Percentiles rank a stretch among this genome's conserved stretches.
These are phyloP conservation scores for Sphaerulina populicola DNA, from an alignment of 2,329 filamentous ascomycete species.

Conservation along the genomic window DNA sequence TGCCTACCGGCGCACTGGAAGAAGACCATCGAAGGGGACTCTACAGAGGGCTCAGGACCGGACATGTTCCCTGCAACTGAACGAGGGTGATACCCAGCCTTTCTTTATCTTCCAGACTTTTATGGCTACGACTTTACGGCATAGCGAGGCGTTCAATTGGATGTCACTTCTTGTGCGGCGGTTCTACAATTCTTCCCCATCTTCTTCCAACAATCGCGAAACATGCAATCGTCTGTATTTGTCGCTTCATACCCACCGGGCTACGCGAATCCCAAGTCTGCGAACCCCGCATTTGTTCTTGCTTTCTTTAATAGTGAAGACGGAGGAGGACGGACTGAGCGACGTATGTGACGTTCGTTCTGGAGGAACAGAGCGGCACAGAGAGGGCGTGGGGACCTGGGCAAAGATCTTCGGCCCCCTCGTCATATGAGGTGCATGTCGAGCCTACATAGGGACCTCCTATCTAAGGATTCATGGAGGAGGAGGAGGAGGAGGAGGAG, in stretches of 20 bases:
- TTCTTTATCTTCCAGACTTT: conserved; percentile 7
- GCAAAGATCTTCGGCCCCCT: neutral
- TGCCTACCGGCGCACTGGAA: conserved; percentile 93
- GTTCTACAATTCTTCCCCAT: neutral
- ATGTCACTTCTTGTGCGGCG: conserved; percentile 1
- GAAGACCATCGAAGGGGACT: conserved; percentile 88
- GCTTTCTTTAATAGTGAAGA: neutral
- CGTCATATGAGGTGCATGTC: no score
- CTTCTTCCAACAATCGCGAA: neutral
- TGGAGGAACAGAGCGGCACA: neutral
- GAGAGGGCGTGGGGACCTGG: neutral
- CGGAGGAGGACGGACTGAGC: neutral
- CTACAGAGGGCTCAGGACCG: conserved; percentile 29
- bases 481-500: neutral
- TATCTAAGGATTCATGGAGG: neutral
- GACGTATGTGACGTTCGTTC: neutral
- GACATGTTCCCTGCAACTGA: conserved; percentile 6
- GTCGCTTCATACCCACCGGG: conserved; percentile 9
- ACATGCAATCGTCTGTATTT: conserved; percentile 1
- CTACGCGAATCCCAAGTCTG: neutral
- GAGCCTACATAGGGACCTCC: no score
- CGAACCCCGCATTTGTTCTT: conserved; percentile 5
- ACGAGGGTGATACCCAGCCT: conserved; percentile 11
- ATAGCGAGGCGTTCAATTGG: conserved; percentile 12
- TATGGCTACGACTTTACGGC: conserved; percentile 17